These are phyloP conservation scores for Tolypocladium tropicale DNA, from an alignment of 2,329 filamentous ascomycete species.

Conservation along the genomic window DNA sequence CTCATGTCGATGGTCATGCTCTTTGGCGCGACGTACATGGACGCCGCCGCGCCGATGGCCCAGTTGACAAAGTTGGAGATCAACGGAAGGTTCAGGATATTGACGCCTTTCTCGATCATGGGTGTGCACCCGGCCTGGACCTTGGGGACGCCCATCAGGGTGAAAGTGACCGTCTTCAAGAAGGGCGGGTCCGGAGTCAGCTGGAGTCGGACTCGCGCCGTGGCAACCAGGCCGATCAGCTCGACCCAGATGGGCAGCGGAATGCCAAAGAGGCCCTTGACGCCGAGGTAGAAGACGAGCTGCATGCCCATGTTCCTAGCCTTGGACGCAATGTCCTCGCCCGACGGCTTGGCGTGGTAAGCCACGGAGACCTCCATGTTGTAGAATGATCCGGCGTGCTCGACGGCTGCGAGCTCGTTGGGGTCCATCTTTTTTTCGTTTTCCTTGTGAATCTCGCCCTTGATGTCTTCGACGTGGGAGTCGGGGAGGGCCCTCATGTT, in stretches of 20 bases:
- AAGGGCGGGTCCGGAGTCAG: slow-evolving; percentile 88
- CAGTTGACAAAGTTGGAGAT: slow-evolving; percentile 98
- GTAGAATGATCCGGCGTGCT: slow-evolving; percentile 86
- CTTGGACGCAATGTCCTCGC: slow-evolving; percentile 62
- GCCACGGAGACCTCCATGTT: slow-evolving; percentile 86
- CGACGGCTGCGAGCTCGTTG: slow-evolving; percentile 77
- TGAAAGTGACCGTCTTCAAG: slow-evolving; percentile 84
- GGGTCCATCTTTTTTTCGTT: slow-evolving; percentile 76
- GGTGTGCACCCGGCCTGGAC: slow-evolving; percentile 83
- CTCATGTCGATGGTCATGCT: slow-evolving; percentile 86
- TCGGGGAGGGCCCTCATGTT: slow-evolving; percentile 78
- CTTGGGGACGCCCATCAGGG: slow-evolving; percentile 86
- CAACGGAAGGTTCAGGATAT: slow-evolving; percentile 80
- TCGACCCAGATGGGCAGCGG: slow-evolving; percentile 84
- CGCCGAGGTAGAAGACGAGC: slow-evolving; percentile 83
- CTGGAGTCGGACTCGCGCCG: slow-evolving; percentile 70
- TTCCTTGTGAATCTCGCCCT: slow-evolving; percentile 67
- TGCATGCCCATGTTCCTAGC: slow-evolving; percentile 97
- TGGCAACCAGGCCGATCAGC: slow-evolving; percentile 82
- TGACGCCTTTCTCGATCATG: slow-evolving; percentile 84
- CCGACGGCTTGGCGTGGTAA: slow-evolving; percentile 75
- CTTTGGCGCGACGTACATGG: slow-evolving; percentile 90
- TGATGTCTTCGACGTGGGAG: slow-evolving; percentile 68
- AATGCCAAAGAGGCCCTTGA: slow-evolving; percentile 81
- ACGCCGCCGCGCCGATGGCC: slow-evolving; percentile 76